Conservation (phyloP, 164 flowering plant species). For the Chimonanthus salicifolius region DNA sequence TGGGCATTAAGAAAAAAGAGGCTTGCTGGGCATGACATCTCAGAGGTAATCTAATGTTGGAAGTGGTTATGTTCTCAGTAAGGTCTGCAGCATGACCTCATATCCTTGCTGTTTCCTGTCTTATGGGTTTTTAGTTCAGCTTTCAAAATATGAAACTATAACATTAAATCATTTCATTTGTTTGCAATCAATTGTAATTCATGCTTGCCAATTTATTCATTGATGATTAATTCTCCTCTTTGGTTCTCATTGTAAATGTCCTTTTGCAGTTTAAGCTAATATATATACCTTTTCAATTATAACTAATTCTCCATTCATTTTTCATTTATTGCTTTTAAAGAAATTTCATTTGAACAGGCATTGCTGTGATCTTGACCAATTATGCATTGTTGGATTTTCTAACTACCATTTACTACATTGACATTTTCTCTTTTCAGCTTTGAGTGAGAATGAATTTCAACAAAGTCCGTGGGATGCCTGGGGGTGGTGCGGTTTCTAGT, state of each 20-base stretch:
- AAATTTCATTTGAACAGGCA: not conserved
- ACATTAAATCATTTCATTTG: too few species aligned
- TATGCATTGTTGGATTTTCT: not conserved
- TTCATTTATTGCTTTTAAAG: not conserved
- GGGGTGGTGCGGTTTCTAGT: slow-evolving; percentile 29
- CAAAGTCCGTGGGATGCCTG: slow-evolving; percentile 12
- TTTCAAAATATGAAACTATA: too few species aligned
- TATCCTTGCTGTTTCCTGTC: too few species aligned
- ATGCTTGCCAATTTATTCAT: not conserved
- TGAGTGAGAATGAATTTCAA: slow-evolving; percentile 13
- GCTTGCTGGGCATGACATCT: too few species aligned
- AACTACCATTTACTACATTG: too few species aligned
- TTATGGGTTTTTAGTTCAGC: too few species aligned
- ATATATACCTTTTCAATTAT: not conserved
- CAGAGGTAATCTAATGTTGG: too few species aligned
- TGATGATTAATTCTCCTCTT: not conserved
- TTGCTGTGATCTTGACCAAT: not conserved
- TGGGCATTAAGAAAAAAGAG: too few species aligned
- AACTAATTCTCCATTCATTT: not conserved
- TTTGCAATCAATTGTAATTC: not conserved
- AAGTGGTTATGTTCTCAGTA: too few species aligned
- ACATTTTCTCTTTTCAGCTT: slow-evolving; percentile 1
- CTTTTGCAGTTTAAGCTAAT: not conserved
- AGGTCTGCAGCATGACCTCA: too few species aligned
- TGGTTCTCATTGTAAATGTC: not conserved